Evolutionary conservation across 2,329 filamentous ascomycete genomes (phyloP), one percentile per base, ranked within the genome.

Genomic region (Chaetoscypha palmicola): DNA sequence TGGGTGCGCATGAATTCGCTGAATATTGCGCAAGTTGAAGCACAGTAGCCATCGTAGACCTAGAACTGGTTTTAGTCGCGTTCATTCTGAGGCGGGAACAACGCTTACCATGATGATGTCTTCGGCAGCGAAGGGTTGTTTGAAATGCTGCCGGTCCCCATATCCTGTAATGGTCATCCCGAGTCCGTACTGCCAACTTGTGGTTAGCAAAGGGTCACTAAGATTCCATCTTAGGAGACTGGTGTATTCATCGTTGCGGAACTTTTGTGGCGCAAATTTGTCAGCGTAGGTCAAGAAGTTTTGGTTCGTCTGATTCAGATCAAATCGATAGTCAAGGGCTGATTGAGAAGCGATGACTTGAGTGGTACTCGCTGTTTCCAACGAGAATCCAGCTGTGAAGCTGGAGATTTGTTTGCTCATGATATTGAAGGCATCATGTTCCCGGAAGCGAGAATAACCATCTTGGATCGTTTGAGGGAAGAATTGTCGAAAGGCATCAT

Each of bases 1-100:
- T 56, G 49, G 32, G 66, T 63, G 11, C 68, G 67, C 66, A 81
- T 69, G 16, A 78, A 65, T 32, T 77, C 70, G 14, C 67, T 67
- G 57, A 81, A 77, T 31, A 76, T 65, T 24, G 75, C 69, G 58
- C 78, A 83, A 5, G 79, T 76, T 0, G 76, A 80, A 10, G 67
- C 70, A 58, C 78, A 83, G 46, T 65, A 65, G n/a, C 77, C 77
- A 52, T 80, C 74, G 33, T 56, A 55, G 5, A 41, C 28, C 44
- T 46, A 43, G 22, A 40, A 5, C 32, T 32, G 1, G 19, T 7
- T 10, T 19, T 17, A 7, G 17, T n/a, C 3, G 7, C 14, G 1
- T 14, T 8, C 2, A 40, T 28, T n/a, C 5, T 20, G 26, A 28
- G 5, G 22, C 2, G 22, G 2, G 9, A 14, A 40, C 10, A n/a